phyloP scores from a whole-genome alignment of 2,329 filamentous ascomycete genomes.

The Colletotrichum sp. region DNA sequence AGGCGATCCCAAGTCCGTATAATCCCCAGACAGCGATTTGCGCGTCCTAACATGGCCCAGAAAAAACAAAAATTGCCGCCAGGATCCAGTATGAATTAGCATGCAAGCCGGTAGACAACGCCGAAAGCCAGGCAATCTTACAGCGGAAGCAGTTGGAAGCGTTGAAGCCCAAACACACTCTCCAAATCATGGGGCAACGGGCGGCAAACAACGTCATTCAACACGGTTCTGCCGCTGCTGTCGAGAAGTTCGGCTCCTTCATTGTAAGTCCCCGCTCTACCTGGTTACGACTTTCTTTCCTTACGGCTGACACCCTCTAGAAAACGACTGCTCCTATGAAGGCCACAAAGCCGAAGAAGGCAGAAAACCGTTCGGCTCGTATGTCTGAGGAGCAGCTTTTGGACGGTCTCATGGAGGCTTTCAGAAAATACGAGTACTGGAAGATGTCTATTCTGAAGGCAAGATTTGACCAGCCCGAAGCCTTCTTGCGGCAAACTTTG shows the following conservation, averaged over 20 bases:
- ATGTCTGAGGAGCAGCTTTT: conserved; percentile 88
- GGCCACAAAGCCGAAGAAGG: conserved; percentile 62
- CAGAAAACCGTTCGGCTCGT: conserved; percentile 85
- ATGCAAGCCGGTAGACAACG: conserved; percentile 35
- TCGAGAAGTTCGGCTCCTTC: conserved; percentile 54
- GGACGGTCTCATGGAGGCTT: conserved; percentile 83
- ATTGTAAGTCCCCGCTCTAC: conserved; percentile 53
- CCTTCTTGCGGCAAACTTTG: conserved; percentile 86
- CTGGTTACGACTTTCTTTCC: not conserved
- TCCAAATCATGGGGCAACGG: conserved; percentile 55
- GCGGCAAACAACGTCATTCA: conserved; percentile 61
- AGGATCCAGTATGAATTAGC: conserved; percentile 79
- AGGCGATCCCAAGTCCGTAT: conserved; percentile 75
- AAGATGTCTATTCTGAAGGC: conserved; percentile 25
- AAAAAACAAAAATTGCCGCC: conserved; percentile 79
- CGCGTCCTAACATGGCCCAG: conserved; percentile 44
- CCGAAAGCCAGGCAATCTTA: conserved; percentile 38
- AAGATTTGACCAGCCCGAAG: conserved; percentile 83
- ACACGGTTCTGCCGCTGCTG: conserved; percentile 60
- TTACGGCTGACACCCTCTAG: conserved; percentile 36
- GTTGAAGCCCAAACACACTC: conserved; percentile 53
- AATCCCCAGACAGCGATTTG: not conserved
- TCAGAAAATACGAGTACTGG: conserved; percentile 90
- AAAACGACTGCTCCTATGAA: conserved; percentile 52
- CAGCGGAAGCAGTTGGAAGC: conserved; percentile 48